phyloP scores from a whole-genome alignment of 2,329 filamentous ascomycete genomes.

The Ramichloridium luteum region DNA sequence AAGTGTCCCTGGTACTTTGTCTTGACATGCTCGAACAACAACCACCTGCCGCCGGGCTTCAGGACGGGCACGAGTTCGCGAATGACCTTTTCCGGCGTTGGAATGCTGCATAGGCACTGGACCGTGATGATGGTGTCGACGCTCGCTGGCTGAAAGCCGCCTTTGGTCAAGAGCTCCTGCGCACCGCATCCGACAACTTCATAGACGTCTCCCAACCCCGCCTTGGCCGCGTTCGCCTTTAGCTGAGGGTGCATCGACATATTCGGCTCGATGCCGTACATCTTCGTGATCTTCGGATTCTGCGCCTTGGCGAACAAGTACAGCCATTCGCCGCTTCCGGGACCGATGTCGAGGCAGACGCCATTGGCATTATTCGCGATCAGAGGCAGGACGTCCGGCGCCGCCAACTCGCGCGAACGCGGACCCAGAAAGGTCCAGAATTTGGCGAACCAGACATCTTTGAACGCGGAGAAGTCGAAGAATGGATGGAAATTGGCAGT shows the following conservation, averaged over 20 bases:
- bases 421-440: slow-evolving; percentile 50
- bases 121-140: slow-evolving; percentile 49
- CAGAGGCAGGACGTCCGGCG: slow-evolving; percentile 39
- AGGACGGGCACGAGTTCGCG: slow-evolving; percentile 44
- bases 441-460: slow-evolving; percentile 44
- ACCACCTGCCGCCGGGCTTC: slow-evolving; percentile 51
- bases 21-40: slow-evolving; percentile 50
- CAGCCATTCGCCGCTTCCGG: slow-evolving; percentile 50
- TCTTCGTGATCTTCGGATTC: slow-evolving; percentile 25
- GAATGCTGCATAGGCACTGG: slow-evolving; percentile 52
- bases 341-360: slow-evolving; percentile 49
- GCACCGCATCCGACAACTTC: slow-evolving; percentile 52
- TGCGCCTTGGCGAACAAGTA: slow-evolving; percentile 34
- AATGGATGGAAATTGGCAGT: slow-evolving; percentile 17
- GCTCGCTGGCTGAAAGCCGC: slow-evolving; percentile 38
- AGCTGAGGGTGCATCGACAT: slow-evolving; percentile 39
- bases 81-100: slow-evolving; percentile 45
- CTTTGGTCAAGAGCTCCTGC: slow-evolving; percentile 38
- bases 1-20: slow-evolving; percentile 24
- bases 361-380: slow-evolving; percentile 40
- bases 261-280: slow-evolving; percentile 57
- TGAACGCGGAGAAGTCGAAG: slow-evolving; percentile 20
- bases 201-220: slow-evolving; percentile 46
- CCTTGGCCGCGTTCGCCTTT: slow-evolving; percentile 34
- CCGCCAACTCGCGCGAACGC: slow-evolving; percentile 32